phyloP scores from a whole-genome alignment of 108 stramenopile genomes.

The Discostella stelligeroides region DNA sequence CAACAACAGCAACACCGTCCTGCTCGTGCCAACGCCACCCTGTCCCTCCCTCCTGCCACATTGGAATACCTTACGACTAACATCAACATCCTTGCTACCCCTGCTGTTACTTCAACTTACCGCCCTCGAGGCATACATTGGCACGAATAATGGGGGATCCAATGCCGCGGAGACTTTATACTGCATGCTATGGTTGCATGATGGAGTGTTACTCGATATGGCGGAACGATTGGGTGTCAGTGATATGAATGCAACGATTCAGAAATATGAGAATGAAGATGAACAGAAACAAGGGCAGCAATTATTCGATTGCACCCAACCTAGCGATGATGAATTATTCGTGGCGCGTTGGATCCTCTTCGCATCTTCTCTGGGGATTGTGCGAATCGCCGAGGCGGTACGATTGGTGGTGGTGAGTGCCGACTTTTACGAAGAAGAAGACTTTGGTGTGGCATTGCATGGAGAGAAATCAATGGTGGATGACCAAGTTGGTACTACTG shows the following conservation, averaged over 20 bases:
- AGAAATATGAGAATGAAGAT: neutral
- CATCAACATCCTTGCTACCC: conserved; percentile 25
- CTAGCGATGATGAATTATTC: conserved; percentile 7
- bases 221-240: conserved; percentile 27
- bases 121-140: conserved; percentile 45
- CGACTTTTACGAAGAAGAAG: conserved; percentile 96
- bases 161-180: conserved; percentile 86
- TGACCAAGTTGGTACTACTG: neutral
- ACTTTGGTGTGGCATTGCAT: conserved; percentile 63
- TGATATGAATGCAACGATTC: neutral
- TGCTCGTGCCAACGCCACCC: conserved; percentile 22
- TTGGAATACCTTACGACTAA: conserved; percentile 55
- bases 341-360: conserved; percentile 65
- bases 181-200: conserved; percentile 84
- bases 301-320: neutral
- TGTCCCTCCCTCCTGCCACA: conserved; percentile 51
- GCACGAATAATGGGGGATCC: conserved; percentile 63
- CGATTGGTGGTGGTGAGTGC: conserved; percentile 76
- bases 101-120: conserved; percentile 35
- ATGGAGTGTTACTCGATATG: conserved; percentile 73
- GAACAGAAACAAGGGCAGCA: neutral
- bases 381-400: conserved; percentile 72
- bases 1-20: neutral
- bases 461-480: conserved; percentile 3
- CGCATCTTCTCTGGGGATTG: conserved; percentile 57